Evolutionary conservation across 2,329 filamentous ascomycete genomes (phyloP).

Genomic region (Arthrocladium fulminans): DNA sequence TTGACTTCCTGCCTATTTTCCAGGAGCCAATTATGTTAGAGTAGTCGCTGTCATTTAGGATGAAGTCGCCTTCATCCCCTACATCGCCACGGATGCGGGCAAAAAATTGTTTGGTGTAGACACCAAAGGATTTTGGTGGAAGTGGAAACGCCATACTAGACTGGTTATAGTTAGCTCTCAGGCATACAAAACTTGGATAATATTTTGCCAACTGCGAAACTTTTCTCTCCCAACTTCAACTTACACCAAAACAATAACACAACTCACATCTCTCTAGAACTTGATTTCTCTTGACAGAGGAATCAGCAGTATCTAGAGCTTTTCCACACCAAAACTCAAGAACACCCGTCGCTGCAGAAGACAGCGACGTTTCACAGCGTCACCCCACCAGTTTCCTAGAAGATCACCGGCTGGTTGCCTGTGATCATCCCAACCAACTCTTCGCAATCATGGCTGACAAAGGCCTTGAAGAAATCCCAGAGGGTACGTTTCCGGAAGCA

Average conservation of each 20-base stretch:
- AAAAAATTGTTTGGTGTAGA: slow-evolving; percentile 1
- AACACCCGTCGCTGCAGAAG: slow-evolving; percentile 14
- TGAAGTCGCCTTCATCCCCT: neutral
- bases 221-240: slow-evolving; percentile 8
- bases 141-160: neutral
- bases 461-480: slow-evolving; percentile 96
- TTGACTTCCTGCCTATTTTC: neutral
- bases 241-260: slow-evolving; percentile 10
- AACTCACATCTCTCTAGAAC: slow-evolving; percentile 11
- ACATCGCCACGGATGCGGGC: slow-evolving; percentile 1
- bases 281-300: slow-evolving; percentile 21
- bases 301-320: slow-evolving; percentile 15
- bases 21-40: neutral
- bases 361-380: slow-evolving; percentile 12
- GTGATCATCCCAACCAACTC: slow-evolving; percentile 49
- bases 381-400: slow-evolving; percentile 20
- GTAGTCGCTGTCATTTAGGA: neutral
- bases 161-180: too few relatives aligned
- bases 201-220: neutral
- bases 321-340: slow-evolving; percentile 7
- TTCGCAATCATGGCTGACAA: slow-evolving; percentile 98
- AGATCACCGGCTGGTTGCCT: slow-evolving; percentile 68
- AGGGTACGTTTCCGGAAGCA: slow-evolving; percentile 57
- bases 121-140: neutral
- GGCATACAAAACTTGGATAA: too few relatives aligned